Evolutionary conservation across 2,329 filamentous ascomycete species (phyloP).

Genomic region (Cladophialophora chaetospira): DNA sequence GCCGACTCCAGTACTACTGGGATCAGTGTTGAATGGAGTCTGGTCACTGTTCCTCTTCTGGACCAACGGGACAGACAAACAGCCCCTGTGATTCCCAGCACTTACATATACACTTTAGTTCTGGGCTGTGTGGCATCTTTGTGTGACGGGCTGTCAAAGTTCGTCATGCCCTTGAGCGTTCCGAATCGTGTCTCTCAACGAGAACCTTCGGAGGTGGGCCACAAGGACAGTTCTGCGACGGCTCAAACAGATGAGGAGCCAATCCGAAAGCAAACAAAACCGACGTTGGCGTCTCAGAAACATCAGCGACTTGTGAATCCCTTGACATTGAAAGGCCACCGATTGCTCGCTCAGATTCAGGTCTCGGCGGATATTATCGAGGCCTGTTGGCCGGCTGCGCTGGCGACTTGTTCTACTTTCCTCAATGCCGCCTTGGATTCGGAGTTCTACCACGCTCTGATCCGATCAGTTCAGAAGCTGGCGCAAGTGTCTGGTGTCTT

Average conservation of each 20-base stretch:
- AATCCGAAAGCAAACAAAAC: slow-evolving; percentile 8
- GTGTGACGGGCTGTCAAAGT: slow-evolving; percentile 89
- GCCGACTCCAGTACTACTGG: slow-evolving; percentile 69
- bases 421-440: slow-evolving; percentile 88
- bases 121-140: slow-evolving; percentile 86
- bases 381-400: slow-evolving; percentile 90
- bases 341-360: slow-evolving; percentile 69
- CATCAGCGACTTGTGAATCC: slow-evolving; percentile 84
- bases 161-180: slow-evolving; percentile 87
- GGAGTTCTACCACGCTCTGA: slow-evolving; percentile 89
- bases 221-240: slow-evolving; percentile 32
- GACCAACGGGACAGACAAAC: slow-evolving; percentile 94
- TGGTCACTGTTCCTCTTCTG: slow-evolving; percentile 81
- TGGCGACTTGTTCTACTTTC: slow-evolving; percentile 94
- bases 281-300: slow-evolving; percentile 43
- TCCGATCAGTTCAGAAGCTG: slow-evolving; percentile 91
- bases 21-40: slow-evolving; percentile 90
- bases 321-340: slow-evolving; percentile 71
- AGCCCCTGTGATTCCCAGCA: slow-evolving; percentile 79
- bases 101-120: slow-evolving; percentile 88
- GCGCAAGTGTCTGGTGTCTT: slow-evolving; percentile 91
- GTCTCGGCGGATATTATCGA: slow-evolving; percentile 82
- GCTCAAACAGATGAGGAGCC: slow-evolving; percentile 23
- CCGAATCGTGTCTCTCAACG: slow-evolving; percentile 57
- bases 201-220: slow-evolving; percentile 23